Percentiles rank a stretch among this genome's conserved stretches.
phyloP scores from a whole-genome alignment of 225 moss, liverwort and hornwort species.

The Pseudisothecium myosuroides region DNA sequence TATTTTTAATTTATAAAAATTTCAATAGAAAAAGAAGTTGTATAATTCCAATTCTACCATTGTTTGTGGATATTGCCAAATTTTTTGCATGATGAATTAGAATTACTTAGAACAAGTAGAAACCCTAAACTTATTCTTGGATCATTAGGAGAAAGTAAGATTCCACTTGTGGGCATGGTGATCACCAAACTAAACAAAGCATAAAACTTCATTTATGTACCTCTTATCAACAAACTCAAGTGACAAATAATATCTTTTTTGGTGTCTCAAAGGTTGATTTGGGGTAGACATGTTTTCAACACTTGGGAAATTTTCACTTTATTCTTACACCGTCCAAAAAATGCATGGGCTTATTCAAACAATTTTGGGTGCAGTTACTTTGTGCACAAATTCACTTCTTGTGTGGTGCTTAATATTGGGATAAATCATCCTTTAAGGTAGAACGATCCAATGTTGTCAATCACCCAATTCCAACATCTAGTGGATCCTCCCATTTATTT shows the following conservation, averaged over 20 bases:
- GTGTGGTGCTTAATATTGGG: not conserved
- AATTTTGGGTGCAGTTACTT: not conserved
- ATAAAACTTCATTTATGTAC: not conserved
- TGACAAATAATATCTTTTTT: not conserved
- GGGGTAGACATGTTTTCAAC: not conserved
- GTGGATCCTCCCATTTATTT: fast-evolving
- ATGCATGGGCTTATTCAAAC: not conserved
- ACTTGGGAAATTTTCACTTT: not conserved
- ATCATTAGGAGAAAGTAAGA: not conserved
- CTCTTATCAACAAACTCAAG: not conserved
- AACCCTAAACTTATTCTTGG: fast-evolving
- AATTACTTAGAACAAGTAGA: fast-evolving
- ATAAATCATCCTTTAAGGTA: not conserved
- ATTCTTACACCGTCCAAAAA: no score
- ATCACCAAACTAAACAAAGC: fast-evolving
- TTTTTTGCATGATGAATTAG: not conserved
- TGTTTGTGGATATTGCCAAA: not conserved
- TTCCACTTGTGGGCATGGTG: fast-evolving
- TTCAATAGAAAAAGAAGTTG: not conserved
- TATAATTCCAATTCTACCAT: not conserved
- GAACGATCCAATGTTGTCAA: fast-evolving
- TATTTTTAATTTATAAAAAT: no score
- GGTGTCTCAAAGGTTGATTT: not conserved
- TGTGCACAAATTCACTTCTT: not conserved
- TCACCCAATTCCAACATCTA: not conserved